These are phyloP conservation scores for Fusarium sp. DNA, from an alignment of 2,329 filamentous ascomycete species.

Conservation along the genomic window DNA sequence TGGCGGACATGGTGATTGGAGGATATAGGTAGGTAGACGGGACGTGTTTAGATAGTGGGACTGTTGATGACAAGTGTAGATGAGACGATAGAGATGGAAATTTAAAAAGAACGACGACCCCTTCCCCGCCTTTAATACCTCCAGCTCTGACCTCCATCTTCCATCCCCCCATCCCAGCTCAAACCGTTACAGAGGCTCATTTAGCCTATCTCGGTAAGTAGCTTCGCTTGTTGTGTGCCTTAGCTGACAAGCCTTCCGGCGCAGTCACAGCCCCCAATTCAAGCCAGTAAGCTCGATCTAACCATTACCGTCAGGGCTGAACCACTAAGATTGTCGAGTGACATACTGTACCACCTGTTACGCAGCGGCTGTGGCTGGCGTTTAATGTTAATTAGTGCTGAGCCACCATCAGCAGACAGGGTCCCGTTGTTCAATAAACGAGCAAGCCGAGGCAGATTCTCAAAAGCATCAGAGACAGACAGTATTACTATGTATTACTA, in stretches of 20 bases:
- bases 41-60: not conserved
- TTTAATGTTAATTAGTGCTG: slow-evolving; percentile 2
- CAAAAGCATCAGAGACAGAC: not conserved
- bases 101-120: not conserved
- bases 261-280: slow-evolving; percentile 37
- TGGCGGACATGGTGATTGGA: slow-evolving; percentile 51
- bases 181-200: slow-evolving; percentile 6
- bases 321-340: slow-evolving; percentile 30
- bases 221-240: slow-evolving; percentile 26
- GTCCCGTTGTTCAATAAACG: not conserved
- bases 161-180: not conserved
- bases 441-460: slow-evolving; percentile 21
- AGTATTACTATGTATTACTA: not conserved
- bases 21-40: not conserved
- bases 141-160: not conserved
- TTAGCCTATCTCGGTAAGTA: slow-evolving; percentile 19
- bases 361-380: slow-evolving; percentile 3
- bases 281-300: slow-evolving; percentile 34
- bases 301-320: slow-evolving; percentile 27
- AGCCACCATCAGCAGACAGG: slow-evolving; percentile 23
- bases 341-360: slow-evolving; percentile 13
- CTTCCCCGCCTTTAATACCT: slow-evolving; percentile 42
- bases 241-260: slow-evolving; percentile 42
- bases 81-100: slow-evolving; percentile 4
- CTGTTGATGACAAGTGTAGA: not conserved